Conservation (phyloP, 139 green algal genomes). For the Chlamydomonas asymmetrica region DNA sequence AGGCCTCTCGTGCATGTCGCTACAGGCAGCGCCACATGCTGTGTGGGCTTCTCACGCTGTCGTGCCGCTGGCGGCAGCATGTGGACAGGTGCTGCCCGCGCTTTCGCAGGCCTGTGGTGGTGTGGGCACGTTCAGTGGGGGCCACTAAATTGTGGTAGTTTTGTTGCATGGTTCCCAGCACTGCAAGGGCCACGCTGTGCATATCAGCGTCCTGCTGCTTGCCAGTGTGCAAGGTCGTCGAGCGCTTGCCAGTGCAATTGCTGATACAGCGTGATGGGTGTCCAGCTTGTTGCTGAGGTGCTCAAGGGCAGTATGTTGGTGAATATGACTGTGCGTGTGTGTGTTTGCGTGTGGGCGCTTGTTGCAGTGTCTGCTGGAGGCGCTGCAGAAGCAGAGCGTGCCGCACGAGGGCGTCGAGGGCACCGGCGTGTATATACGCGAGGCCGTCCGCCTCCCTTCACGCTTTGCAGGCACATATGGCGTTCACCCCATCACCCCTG, state of each 20-base stretch:
- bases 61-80: too few relatives aligned
- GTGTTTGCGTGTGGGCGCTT: background rate
- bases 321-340: background rate
- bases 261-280: background rate
- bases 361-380: conserved; percentile 30
- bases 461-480: too few relatives aligned
- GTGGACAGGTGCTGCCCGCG: too few relatives aligned
- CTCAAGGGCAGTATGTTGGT: too few relatives aligned
- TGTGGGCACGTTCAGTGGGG: too few relatives aligned
- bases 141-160: too few relatives aligned
- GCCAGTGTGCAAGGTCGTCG: background rate
- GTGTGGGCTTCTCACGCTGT: too few relatives aligned
- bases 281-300: background rate
- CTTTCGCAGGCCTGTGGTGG: too few relatives aligned
- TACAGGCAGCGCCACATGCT: background rate
- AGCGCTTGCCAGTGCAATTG: background rate
- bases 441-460: too few relatives aligned
- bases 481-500: too few relatives aligned
- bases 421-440: conserved; percentile 55
- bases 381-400: conserved; percentile 36
- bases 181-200: background rate
- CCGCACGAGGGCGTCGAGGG: conserved; percentile 61
- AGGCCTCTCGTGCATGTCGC: background rate
- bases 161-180: background rate
- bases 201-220: background rate